Evolutionary conservation across 1,139 yeast species (phyloP).

Genomic region (Scheffersomyces insectosa): DNA sequence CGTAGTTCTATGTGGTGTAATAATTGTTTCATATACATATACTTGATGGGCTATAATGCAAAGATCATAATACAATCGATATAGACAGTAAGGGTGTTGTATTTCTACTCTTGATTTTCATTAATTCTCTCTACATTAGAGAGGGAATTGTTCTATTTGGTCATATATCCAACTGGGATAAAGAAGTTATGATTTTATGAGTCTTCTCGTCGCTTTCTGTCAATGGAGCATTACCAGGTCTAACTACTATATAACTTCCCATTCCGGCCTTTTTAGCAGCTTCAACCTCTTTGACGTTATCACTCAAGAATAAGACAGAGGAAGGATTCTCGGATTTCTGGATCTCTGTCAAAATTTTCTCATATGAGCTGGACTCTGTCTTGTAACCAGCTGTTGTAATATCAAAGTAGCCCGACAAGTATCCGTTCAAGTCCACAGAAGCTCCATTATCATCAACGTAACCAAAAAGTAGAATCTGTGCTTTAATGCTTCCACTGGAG

Average conservation of each 20-base stretch:
- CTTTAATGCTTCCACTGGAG: constrained; percentile 89
- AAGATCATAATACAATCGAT: constrained; percentile 1
- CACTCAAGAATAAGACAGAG: constrained; percentile 69
- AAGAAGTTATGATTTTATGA: constrained; percentile 3
- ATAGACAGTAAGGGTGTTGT: constrained; percentile 2
- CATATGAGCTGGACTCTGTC: constrained; percentile 57
- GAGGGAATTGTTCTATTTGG: no score
- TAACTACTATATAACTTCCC: constrained; percentile 55
- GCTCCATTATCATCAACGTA: constrained; percentile 47
- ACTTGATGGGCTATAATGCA: not conserved
- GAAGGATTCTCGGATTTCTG: constrained; percentile 22
- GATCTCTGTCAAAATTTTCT: constrained; percentile 53
- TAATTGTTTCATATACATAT: no score
- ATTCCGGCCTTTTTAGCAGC: constrained; percentile 77
- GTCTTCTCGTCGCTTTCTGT: constrained; percentile 25
- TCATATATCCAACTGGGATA: constrained; percentile 1
- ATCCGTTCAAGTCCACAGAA: constrained; percentile 51
- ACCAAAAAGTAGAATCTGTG: constrained; percentile 75
- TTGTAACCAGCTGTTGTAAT: constrained; percentile 83
- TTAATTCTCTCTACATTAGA: no score
- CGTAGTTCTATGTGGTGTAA: no score
- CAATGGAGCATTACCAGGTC: constrained; percentile 75
- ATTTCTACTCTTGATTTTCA: no score
- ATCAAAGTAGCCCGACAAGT: constrained; percentile 73
- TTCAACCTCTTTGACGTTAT: constrained; percentile 62